Conservation (phyloP, 257 asterid genomes). For the Salvia rosmarinus region DNA sequence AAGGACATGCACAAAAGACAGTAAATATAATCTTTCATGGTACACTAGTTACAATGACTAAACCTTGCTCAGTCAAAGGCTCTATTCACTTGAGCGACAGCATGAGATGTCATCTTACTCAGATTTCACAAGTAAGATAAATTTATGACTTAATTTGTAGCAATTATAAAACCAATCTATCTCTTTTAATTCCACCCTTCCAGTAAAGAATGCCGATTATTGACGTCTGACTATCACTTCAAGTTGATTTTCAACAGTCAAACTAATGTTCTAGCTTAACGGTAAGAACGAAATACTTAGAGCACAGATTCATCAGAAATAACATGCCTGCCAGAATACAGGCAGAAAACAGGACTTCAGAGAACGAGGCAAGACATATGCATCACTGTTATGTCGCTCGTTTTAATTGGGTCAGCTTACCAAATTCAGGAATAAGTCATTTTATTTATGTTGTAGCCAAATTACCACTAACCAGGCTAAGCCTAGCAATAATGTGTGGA, state of each 20-base stretch:
- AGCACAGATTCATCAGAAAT: background rate
- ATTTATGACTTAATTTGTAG: background rate
- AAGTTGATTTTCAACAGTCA: constrained; percentile 21
- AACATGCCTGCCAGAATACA: background rate
- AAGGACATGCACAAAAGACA: background rate
- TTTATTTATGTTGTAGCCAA: constrained; percentile 5
- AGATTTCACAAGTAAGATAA: no score
- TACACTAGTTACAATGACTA: constrained; percentile 6
- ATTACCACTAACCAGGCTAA: constrained; percentile 3
- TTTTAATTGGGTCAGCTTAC: constrained; percentile 6
- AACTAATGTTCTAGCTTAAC: constrained; percentile 5
- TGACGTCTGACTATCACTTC: constrained; percentile 10
- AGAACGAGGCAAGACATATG: constrained; percentile 11
- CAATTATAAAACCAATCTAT: background rate
- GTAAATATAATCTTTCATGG: constrained; percentile 3
- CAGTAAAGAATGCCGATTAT: background rate
- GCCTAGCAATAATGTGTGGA: background rate
- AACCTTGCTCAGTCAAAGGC: background rate
- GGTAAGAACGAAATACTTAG: background rate
- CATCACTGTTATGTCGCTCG: background rate
- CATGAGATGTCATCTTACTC: no score
- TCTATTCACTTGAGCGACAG: no score
- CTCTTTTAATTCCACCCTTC: constrained; percentile 15
- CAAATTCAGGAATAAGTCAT: constrained; percentile 15
- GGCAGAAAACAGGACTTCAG: background rate